Base-by-base conservation (phyloP, 805 yeast genomes). In the Candida manassasensis region DNA sequence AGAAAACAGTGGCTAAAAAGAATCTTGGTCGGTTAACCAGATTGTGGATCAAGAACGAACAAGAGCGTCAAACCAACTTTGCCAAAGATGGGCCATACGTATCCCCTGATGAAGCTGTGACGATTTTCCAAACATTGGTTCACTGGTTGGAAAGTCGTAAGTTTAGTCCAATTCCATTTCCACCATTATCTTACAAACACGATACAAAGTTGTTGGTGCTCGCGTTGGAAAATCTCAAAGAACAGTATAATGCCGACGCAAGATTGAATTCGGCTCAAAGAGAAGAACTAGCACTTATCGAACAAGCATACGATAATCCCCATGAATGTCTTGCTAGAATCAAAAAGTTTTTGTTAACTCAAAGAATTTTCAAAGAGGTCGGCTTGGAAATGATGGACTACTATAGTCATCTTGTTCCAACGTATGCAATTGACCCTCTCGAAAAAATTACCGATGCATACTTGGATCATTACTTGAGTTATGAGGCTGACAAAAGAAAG, bases 381-480 rank as follows among this genome's bases (percentile, higher is more conserved):
- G 78, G 79, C 1, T 52, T 93, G 24, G 90, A 87, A 36, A 82
- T 93, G 94, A 79, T 84, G 80, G 99, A 93, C 53, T 79, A 86
- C 47, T 87, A 85, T 54, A 84, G 82, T 42, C 82, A 81, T 46
- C 69, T 90, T 27, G 73, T 81, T 0, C 97, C 98, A 0, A 90
- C 88, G 1, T 89, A 87, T 50, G 75, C 82, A 8, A 73, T 93
- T 11, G 97, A 90, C 52, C 96, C 97, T 0, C 59, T 88, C 27
- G 99, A 93, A 57, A 93, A 89, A 53, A 86, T 93, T 34, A 88
- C 96, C 0, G 99, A 93, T 62, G 96, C 97, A 0, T 93, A 90
- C 47, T 60, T 93, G 27, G 97, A 90, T 51, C 98, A 93, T 51
- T 93, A 90, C 49, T 63, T 93, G 29, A 93, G 97, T 96, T 90